phyloP scores from a whole-genome alignment of 345 rosid genomes.

The Cardamine chenopodiifolia region DNA sequence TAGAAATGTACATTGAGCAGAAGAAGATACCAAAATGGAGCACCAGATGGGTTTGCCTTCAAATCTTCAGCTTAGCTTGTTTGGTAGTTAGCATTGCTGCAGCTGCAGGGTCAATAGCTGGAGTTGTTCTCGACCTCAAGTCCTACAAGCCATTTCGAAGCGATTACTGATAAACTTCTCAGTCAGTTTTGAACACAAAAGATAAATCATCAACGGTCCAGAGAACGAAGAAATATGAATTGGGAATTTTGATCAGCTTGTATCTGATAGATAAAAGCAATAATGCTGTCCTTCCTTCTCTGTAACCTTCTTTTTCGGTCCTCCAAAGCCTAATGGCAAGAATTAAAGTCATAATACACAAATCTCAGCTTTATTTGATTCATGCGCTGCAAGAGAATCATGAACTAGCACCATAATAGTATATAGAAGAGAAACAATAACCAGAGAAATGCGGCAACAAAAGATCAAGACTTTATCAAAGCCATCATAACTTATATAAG shows the following conservation, averaged over 20 bases:
- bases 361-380: not conserved
- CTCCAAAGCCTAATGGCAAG: constrained; percentile 18
- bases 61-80: constrained; percentile 75
- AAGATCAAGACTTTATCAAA: constrained; percentile 12
- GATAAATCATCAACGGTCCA: not conserved
- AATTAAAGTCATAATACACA: not conserved
- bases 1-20: constrained; percentile 82
- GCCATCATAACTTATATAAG: constrained; percentile 22
- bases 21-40: constrained; percentile 84
- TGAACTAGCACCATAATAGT: not conserved
- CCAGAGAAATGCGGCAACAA: not conserved
- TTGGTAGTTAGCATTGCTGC: constrained; percentile 69
- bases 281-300: constrained; percentile 7
- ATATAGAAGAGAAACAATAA: not conserved
- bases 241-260: constrained; percentile 6
- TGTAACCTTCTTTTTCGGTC: not conserved
- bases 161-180: constrained; percentile 39
- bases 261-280: constrained; percentile 20
- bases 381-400: constrained; percentile 10
- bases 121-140: constrained; percentile 66
- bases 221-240: not conserved
- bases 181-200: constrained; percentile 6
- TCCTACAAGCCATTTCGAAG: constrained; percentile 68
- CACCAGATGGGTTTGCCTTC: constrained; percentile 74
- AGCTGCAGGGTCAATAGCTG: constrained; percentile 83